These are phyloP conservation scores for Buddleja alternifolia DNA, from an alignment of 257 asterid genomes.

Conservation along the genomic window DNA sequence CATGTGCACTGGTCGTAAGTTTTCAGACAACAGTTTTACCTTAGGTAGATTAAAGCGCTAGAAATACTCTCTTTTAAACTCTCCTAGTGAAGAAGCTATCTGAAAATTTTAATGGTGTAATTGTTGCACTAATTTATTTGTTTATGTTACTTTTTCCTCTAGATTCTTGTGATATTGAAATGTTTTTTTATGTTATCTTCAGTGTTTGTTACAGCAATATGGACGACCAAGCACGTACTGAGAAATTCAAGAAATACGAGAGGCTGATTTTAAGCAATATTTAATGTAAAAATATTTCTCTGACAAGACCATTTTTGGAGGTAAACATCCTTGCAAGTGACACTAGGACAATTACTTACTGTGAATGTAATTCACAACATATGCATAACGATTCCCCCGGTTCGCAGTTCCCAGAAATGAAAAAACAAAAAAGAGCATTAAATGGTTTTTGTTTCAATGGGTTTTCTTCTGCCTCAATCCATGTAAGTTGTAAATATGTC, in stretches of 20 bases:
- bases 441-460: too few species aligned
- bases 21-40: neutral
- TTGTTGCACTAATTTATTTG: neutral
- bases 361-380: neutral
- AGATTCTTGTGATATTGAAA: conserved; percentile 1
- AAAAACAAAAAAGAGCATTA: too few species aligned
- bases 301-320: conserved; percentile 85
- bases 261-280: conserved; percentile 59
- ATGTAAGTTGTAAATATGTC: too few species aligned
- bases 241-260: conserved; percentile 66
- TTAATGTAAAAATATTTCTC: conserved; percentile 80
- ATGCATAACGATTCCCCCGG: too few species aligned
- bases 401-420: too few species aligned
- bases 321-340: conserved; percentile 39
- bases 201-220: conserved; percentile 32
- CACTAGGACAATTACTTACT: neutral
- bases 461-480: too few species aligned
- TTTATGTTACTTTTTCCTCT: neutral
- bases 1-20: neutral
- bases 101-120: neutral
- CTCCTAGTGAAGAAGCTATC: neutral
- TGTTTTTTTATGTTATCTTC: conserved; percentile 10
- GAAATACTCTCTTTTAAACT: neutral
- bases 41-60: neutral
- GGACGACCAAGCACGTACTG: conserved; percentile 45